Evolutionary conservation across 352 stramenopile species (phyloP).

Genomic region (Nothophytophthora sp.): DNA sequence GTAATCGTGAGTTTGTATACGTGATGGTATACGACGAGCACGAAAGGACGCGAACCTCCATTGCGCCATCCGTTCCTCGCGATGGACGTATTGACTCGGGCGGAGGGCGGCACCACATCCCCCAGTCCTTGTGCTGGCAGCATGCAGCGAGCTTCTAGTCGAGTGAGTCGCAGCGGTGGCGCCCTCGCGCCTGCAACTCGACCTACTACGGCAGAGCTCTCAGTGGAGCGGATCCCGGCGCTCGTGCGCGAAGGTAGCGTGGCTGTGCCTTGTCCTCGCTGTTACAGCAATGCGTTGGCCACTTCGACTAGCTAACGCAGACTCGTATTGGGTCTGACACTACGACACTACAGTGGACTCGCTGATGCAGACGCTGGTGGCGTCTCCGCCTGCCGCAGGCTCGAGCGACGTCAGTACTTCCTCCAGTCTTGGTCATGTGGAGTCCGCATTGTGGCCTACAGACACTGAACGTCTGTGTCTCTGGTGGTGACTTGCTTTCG

Average conservation of each 20-base stretch:
- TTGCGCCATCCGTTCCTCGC: too few species aligned
- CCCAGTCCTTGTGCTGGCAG: not conserved
- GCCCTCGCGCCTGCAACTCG: not conserved
- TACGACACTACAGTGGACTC: conserved; percentile 17
- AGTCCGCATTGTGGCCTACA: too few species aligned
- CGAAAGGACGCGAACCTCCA: not conserved
- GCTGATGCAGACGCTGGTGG: conserved; percentile 22
- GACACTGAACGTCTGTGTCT: too few species aligned
- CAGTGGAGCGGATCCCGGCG: conserved; percentile 40
- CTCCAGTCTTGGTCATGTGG: too few species aligned
- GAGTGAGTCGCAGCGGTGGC: conserved; percentile 3
- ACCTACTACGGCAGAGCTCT: conserved; percentile 12
- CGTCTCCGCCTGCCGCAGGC: conserved; percentile 1
- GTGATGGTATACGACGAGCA: not conserved
- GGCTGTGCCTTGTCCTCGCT: conserved; percentile 5
- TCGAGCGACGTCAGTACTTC: conserved; percentile 12
- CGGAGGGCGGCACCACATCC: too few species aligned
- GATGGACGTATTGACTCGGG: not conserved
- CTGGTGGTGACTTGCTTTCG: not conserved
- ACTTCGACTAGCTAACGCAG: too few species aligned
- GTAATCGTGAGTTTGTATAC: not conserved
- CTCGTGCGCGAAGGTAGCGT: conserved; percentile 44
- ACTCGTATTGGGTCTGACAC: not conserved
- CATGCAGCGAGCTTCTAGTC: not conserved
- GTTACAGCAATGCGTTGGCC: too few species aligned